phyloP scores from a whole-genome alignment of 2,329 filamentous ascomycete genomes.

The Penicillium crustosum region DNA sequence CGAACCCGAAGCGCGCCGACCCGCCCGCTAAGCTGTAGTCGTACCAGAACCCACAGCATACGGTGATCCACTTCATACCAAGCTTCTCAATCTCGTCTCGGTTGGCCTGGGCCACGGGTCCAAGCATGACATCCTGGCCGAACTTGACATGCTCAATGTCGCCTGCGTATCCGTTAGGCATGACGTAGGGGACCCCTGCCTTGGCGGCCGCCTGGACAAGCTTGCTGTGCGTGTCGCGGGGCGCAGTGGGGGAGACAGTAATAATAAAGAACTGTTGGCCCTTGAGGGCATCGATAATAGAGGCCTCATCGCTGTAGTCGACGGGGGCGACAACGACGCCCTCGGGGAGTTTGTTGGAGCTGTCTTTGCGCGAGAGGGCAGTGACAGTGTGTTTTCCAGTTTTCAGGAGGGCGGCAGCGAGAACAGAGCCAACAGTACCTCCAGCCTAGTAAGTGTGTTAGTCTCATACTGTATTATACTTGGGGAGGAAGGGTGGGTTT shows the following conservation, averaged over 20 bases:
- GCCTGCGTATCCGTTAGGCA: constrained; percentile 52
- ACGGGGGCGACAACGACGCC: constrained; percentile 47
- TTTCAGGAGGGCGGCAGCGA: too few species aligned
- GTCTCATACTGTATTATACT: not conserved
- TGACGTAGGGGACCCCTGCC: constrained; percentile 56
- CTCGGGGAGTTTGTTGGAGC: constrained; percentile 45
- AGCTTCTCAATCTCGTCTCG: constrained; percentile 43
- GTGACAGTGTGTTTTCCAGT: constrained; percentile 41
- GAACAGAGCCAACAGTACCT: too few species aligned
- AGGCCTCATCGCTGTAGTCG: constrained; percentile 50
- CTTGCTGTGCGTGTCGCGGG: constrained; percentile 49
- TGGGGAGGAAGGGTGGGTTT: not conserved
- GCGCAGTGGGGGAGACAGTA: constrained; percentile 49
- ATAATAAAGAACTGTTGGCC: constrained; percentile 61
- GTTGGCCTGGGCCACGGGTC: constrained; percentile 23
- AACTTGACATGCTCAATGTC: constrained; percentile 36
- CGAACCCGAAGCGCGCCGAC: too few species aligned
- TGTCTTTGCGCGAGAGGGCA: constrained; percentile 50
- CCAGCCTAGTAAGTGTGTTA: constrained; percentile 19
- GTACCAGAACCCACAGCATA: too few species aligned
- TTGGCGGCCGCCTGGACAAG: constrained; percentile 57
- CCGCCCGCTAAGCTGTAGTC: too few species aligned
- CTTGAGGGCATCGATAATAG: constrained; percentile 52
- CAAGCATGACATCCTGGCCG: constrained; percentile 41
- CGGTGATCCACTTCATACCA: constrained; percentile 28